A percentile compares a stretch with the other conserved stretches of the same genome.
phyloP scores from a whole-genome alignment of 129 eudicot species.

The Gnaphalium uliginosum region DNA sequence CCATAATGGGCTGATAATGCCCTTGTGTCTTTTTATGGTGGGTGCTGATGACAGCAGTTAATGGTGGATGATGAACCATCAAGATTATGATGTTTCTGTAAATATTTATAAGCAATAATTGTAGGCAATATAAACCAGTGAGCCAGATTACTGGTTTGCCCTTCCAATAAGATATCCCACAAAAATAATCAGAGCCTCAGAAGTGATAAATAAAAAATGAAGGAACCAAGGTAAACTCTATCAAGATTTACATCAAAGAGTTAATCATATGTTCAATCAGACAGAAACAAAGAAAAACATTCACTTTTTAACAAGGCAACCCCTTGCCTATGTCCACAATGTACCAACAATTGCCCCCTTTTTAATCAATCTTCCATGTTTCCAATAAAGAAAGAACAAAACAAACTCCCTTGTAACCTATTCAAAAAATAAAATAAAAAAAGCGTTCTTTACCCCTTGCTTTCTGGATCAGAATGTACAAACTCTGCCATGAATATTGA shows the following conservation, averaged over 20 bases:
- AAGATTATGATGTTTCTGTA: constrained; percentile 4
- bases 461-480: constrained; percentile 44
- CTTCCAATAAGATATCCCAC: neutral
- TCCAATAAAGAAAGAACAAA: constrained; percentile 35
- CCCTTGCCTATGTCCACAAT: constrained; percentile 23
- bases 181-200: neutral
- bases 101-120: neutral
- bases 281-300: constrained; percentile 21
- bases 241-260: constrained; percentile 42
- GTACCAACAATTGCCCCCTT: constrained; percentile 21
- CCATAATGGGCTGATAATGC: neutral
- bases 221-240: constrained; percentile 11
- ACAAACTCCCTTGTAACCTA: constrained; percentile 38
- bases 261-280: constrained; percentile 26
- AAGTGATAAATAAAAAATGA: neutral
- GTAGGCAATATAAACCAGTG: neutral
- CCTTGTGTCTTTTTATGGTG: neutral
- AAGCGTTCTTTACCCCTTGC: constrained; percentile 27
- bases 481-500: constrained; percentile 25
- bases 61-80: constrained; percentile 4
- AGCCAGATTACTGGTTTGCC: constrained; percentile 2
- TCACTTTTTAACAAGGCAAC: neutral
- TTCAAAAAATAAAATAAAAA: constrained; percentile 4
- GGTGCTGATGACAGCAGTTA: constrained; percentile 2
- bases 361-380: constrained; percentile 33